These are phyloP conservation scores for Lithospermum erythrorhizon DNA, from an alignment of 257 asterid species.

Conservation along the genomic window DNA sequence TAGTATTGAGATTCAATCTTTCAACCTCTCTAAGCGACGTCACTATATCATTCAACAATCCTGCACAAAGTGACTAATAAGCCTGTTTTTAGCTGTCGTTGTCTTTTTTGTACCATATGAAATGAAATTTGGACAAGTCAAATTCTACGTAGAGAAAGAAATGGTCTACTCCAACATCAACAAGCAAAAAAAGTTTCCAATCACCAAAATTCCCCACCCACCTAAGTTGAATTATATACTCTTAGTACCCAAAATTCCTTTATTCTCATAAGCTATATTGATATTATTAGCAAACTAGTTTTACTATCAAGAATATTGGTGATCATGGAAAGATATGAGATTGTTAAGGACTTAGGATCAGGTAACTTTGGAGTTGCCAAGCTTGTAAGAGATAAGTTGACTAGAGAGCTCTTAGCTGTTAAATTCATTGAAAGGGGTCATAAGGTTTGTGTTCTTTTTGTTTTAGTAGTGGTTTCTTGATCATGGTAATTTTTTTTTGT, in stretches of 20 bases:
- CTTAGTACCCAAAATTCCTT: too few species aligned
- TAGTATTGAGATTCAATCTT: too few species aligned
- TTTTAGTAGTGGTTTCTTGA: neutral
- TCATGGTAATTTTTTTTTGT: too few species aligned
- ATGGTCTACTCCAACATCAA: neutral
- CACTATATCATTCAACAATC: too few species aligned
- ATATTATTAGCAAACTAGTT: too few species aligned
- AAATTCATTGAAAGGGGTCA: conserved; percentile 33
- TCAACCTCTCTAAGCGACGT: too few species aligned
- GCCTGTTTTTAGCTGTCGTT: neutral
- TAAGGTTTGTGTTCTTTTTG: conserved; percentile 16
- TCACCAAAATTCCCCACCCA: neutral
- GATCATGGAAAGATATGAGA: conserved; percentile 51
- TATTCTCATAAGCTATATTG: too few species aligned
- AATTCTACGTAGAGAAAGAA: neutral
- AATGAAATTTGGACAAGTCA: neutral
- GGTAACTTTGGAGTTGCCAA: conserved; percentile 80
- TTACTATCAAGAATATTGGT: neutral
- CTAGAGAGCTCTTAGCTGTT: conserved; percentile 26
- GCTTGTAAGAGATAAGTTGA: conserved; percentile 36
- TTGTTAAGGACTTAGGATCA: conserved; percentile 46
- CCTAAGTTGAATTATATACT: neutral
- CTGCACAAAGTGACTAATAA: too few species aligned
- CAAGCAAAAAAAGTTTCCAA: neutral
- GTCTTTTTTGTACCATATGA: neutral